Evolutionary conservation across 805 yeast species (phyloP).

Genomic region (Yarrowia sp.): DNA sequence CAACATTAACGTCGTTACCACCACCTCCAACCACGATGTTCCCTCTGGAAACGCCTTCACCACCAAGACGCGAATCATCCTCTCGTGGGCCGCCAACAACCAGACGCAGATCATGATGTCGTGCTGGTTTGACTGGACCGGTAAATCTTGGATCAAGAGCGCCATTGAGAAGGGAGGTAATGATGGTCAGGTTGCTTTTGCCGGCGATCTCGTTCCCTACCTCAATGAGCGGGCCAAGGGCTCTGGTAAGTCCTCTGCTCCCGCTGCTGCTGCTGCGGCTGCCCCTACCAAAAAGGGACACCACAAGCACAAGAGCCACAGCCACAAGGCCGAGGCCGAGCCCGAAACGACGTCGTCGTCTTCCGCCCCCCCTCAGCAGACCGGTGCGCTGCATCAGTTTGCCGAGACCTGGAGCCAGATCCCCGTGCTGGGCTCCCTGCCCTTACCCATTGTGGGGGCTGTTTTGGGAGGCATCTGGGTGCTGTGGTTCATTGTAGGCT

Average conservation of each 20-base stretch:
- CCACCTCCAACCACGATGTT: conserved; percentile 84
- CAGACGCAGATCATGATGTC: conserved; percentile 60
- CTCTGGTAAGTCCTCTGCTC: conserved; percentile 16
- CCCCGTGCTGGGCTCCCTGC: conserved; percentile 13
- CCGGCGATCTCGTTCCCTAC: conserved; percentile 48
- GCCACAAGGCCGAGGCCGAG: conserved; percentile 29
- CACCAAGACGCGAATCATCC: conserved; percentile 66
- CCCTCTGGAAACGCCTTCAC: conserved; percentile 86
- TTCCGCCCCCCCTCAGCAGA: neutral
- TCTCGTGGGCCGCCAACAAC: conserved; percentile 72
- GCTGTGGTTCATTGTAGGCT: conserved; percentile 21
- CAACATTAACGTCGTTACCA: conserved; percentile 58
- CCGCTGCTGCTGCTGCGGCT: conserved; percentile 10
- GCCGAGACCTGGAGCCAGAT: conserved; percentile 21
- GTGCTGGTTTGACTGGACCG: conserved; percentile 84
- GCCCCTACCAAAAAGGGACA: conserved; percentile 26
- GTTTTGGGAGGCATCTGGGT: conserved; percentile 18
- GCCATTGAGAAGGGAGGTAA: conserved; percentile 82
- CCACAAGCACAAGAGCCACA: conserved; percentile 25
- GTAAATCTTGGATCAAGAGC: conserved; percentile 86
- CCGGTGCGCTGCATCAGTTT: conserved; percentile 8
- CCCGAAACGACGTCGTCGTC: neutral
- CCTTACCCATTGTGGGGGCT: neutral
- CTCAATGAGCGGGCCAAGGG: conserved; percentile 38
- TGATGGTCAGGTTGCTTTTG: conserved; percentile 71